Conservation (phyloP, 345 rosid genomes). For the Bretschneidera sinensis region DNA sequence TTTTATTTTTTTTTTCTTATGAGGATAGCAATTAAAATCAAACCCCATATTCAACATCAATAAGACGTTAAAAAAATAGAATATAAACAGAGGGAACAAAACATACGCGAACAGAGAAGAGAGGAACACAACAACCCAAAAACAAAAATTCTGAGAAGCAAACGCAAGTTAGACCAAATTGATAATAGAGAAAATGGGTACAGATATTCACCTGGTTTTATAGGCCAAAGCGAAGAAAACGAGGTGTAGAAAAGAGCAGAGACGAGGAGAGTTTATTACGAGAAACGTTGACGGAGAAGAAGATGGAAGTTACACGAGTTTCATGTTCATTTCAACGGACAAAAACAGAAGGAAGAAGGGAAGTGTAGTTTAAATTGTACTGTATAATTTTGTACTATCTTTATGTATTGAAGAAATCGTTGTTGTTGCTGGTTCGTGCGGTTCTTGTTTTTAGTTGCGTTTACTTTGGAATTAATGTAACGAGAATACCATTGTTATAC, state of each 20-base stretch:
- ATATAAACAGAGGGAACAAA: conserved; percentile 9
- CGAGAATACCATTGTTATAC: too few species aligned
- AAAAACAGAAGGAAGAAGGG: too few species aligned
- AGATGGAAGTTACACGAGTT: conserved; percentile 13
- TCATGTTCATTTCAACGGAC: too few species aligned
- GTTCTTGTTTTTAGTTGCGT: too few species aligned
- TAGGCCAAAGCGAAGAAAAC: conserved; percentile 30
- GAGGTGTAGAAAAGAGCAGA: conserved; percentile 15
- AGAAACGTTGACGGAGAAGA: conserved; percentile 38
- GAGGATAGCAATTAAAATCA: too few species aligned
- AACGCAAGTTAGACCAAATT: background rate
- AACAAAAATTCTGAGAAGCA: conserved; percentile 12
- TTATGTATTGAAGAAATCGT: too few species aligned
- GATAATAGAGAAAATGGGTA: background rate
- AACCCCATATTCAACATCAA: too few species aligned
- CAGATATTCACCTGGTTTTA: conserved; percentile 15
- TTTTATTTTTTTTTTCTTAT: too few species aligned
- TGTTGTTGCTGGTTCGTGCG: too few species aligned
- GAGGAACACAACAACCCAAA: conserved; percentile 22
- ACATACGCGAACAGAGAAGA: background rate
- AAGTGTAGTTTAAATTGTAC: too few species aligned
- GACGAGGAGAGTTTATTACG: conserved; percentile 14
- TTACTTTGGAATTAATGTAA: too few species aligned
- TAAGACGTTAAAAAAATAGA: background rate
- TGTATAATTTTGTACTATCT: too few species aligned